These are phyloP conservation scores for Fusarium sp. DNA, from an alignment of 2,329 filamentous ascomycete genomes.

Conservation along the genomic window DNA sequence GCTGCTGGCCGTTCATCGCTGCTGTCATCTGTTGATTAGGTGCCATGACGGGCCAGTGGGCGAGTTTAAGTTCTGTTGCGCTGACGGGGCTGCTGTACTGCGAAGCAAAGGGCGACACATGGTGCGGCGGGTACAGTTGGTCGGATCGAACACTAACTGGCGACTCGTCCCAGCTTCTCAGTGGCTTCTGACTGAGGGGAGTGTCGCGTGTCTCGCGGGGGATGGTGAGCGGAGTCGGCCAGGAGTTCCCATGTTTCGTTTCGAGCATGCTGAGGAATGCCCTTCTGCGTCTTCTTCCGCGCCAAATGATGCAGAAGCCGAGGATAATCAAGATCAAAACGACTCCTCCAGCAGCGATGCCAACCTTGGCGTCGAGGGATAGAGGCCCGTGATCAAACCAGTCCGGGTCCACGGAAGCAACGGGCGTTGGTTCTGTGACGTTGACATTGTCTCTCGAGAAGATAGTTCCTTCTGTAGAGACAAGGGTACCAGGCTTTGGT, in stretches of 20 bases:
- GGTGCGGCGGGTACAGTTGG: slow-evolving; percentile 58
- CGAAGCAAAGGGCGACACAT: slow-evolving; percentile 71
- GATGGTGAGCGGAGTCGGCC: slow-evolving; percentile 54
- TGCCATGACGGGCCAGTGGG: slow-evolving; percentile 37
- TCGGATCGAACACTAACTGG: slow-evolving; percentile 60
- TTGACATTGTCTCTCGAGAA: slow-evolving; percentile 64
- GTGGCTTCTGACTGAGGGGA: slow-evolving; percentile 66
- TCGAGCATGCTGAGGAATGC: slow-evolving; percentile 56
- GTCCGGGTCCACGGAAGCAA: slow-evolving; percentile 55
- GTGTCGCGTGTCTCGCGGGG: slow-evolving; percentile 54
- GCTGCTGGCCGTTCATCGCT: slow-evolving; percentile 3
- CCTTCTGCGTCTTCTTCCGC: slow-evolving; percentile 67
- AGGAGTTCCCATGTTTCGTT: slow-evolving; percentile 35
- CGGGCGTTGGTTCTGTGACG: slow-evolving; percentile 62
- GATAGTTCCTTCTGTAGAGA: slow-evolving; percentile 65
- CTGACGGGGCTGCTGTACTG: slow-evolving; percentile 70
- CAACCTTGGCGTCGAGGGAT: slow-evolving; percentile 67
- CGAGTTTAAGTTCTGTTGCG: slow-evolving; percentile 52
- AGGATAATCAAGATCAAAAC: slow-evolving; percentile 60
- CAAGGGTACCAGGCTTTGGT: slow-evolving; percentile 59
- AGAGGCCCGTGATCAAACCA: slow-evolving; percentile 61
- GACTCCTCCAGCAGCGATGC: slow-evolving; percentile 67
- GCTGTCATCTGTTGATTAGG: neutral
- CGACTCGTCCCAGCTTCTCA: slow-evolving; percentile 66
- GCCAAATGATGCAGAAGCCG: slow-evolving; percentile 68